phyloP scores from a whole-genome alignment of 352 stramenopile species.

The Aphanomyces cochlioides region DNA sequence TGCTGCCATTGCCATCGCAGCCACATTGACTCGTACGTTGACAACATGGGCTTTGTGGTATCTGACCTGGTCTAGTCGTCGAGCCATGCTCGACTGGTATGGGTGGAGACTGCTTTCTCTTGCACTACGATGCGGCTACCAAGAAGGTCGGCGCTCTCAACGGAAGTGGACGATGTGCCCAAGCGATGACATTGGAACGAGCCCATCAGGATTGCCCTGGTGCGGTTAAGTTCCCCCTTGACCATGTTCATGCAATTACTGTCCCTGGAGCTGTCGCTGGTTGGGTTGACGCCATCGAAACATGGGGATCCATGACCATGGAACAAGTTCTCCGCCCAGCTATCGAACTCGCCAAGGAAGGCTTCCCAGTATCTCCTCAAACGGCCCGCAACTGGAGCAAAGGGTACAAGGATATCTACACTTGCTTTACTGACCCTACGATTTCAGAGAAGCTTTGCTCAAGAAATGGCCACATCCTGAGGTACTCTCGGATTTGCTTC shows the following conservation, averaged over 20 bases:
- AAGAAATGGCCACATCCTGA: slow-evolving; percentile 50
- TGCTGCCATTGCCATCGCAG: slow-evolving; percentile 74
- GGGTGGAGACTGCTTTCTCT: slow-evolving; percentile 93
- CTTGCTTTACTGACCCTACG: background rate
- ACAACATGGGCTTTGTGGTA: slow-evolving; percentile 42
- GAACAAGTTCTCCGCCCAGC: slow-evolving; percentile 85
- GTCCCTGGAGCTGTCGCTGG: slow-evolving; percentile 90
- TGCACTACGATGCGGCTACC: slow-evolving; percentile 89
- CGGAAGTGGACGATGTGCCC: slow-evolving; percentile 85
- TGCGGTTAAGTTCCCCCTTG: slow-evolving; percentile 39
- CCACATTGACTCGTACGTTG: slow-evolving; percentile 53
- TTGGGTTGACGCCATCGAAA: slow-evolving; percentile 88
- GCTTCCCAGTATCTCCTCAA: slow-evolving; percentile 90
- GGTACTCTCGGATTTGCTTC: background rate
- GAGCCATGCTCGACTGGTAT: slow-evolving; percentile 78
- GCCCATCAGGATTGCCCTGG: slow-evolving; percentile 43
- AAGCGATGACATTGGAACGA: slow-evolving; percentile 75
- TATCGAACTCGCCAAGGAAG: slow-evolving; percentile 87
- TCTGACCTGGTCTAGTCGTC: slow-evolving; percentile 52
- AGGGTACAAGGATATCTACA: slow-evolving; percentile 37
- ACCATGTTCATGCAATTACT: slow-evolving; percentile 66
- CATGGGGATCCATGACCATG: slow-evolving; percentile 83
- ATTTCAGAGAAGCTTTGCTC: slow-evolving; percentile 25
- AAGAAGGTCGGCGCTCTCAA: slow-evolving; percentile 88
- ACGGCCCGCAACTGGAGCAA: slow-evolving; percentile 83